Base-by-base conservation (phyloP, 139 green algal species). In the Choricystis sp. region DNA sequence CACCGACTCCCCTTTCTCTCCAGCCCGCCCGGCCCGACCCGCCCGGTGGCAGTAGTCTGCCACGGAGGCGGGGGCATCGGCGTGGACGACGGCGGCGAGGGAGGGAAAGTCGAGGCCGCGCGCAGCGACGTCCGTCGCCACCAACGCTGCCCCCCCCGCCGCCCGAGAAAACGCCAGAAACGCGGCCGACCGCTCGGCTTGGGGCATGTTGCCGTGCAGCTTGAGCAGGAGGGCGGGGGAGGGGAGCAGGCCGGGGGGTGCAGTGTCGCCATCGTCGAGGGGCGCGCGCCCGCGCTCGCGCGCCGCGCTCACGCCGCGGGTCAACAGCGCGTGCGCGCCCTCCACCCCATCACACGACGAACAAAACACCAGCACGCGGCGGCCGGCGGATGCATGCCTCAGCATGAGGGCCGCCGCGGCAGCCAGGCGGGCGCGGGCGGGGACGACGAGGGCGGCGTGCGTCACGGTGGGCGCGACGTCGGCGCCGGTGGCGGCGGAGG, bases 21-120 rank as follows among this genome's bases (percentile, higher is more conserved):
- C 89, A 72, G 94, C 82, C 59, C 91, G 86, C 1, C 87, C 90
- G 14, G 88, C 91, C n/a, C 89, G 82, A 3, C 89, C 91, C 56
- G 95, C 89, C 0, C 85, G 70, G 74, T 94, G 84, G 27, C 89
- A 84, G 60, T 91, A 91, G 66, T 96, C 89, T 29, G 77, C 63
- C 2, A 83, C 77, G 23, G 92, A 87, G 0, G 84, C 84, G 1
- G 91, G 86, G 23, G 90, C 73, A 66, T 98, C 91, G 59, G 89
- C 94, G 80, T 98, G 90, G 4, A 98, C 49, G 63, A 95, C 96
- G 57, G 61, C 63, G 29, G 76, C 78, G n/a, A 98, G 85, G 20
- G 70, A 74, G 5, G 88, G 86, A 69, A 98, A 97, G 79, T 98
- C 91, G 16, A 98, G 79, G 16, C 86, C 87, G 3, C 86, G 68